Evolutionary conservation across 768 basidiomycete species (phyloP), one percentile per base, ranked within the genome.

Genomic region (Rubroboletus pulcherrimus): DNA sequence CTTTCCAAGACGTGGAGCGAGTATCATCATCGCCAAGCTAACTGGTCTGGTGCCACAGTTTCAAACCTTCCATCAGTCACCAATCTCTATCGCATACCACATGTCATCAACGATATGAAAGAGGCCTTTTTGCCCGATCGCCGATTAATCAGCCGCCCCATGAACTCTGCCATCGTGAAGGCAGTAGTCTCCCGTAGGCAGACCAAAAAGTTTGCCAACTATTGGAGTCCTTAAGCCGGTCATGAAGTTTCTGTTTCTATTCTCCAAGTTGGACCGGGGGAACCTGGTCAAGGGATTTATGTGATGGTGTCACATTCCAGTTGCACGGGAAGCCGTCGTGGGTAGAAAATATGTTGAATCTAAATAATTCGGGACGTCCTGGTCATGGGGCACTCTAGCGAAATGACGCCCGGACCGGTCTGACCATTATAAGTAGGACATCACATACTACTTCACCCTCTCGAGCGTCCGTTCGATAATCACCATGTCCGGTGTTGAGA

Each of bases 401-500:
- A 63, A 54, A 24, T 15, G 34, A 50, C 21, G 14, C 11, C 10
- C 65, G 56, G 59, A 29, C 56, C 58, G 63, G 43, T 35, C 24
- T 41, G 15, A 17, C 5, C 21, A 52, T 44, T 59, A 61, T 61
- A 66, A 68, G 68, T 48, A 49, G 34, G 30, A 12, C 55, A 40
- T 6, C 41, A 33, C 37, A 42, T 35, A 10, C 30, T 33, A 10
- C 30, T 19, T 15, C 29, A 24, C 39, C 38, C 17, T 15, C 43
- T 49, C 17, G 14, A 47, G 41, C 26, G 44, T 53, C 38, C 14
- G 37, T 34, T 29, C 53, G n/a, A 53, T 57, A 56, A 21, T 38
- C 37, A 63, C 62, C 60, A 85, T 85, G 83, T 77, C 79, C 49
- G 79, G 75, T 59, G 85, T 88, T 58, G 76, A 84, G 69, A 85